Evolutionary conservation across 2,329 filamentous ascomycete genomes (phyloP), one percentile per base, ranked within the genome.

Genomic region (Paecilomyces variotii): DNA sequence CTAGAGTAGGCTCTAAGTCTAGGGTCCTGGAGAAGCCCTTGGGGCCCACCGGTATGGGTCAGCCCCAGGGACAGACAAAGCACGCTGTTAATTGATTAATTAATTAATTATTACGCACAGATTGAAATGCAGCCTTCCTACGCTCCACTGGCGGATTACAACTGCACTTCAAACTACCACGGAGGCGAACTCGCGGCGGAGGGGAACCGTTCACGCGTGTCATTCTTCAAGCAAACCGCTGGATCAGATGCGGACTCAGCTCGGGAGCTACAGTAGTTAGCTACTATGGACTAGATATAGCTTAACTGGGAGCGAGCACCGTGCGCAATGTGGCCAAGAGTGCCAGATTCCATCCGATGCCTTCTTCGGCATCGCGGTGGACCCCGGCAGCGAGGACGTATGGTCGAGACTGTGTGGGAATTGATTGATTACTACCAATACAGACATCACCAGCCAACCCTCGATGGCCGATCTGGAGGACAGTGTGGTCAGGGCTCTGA

Each of bases 381-480:
- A n/a, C 25, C 50, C 50, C 50, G 50, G 25, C 50, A 52, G n/a
- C 4, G 26, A 27, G 50, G 50, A 25, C 50, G 9, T 19, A 19
- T 45, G 35, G 50, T 52, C 50, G 50, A 52, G 50, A 52, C 50
- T 26, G 39, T 27, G 50, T 26, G 24, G 27, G 24, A 26, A 52
- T 28, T 10, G 11, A 32, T 32, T 32, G 50, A 52, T 52, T 26
- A 28, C 50, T 26, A 28, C 35, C 4, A 10, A 45, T n/a, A 45
- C 32, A 34, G 14, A n/a, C 14, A 45, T 45, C 35, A 45, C 7
- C 35, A 19, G 35, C 3, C 14, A 45, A 32, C n/a, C 32, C 25
- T 55, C 54, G 32, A 55, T 55, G 14, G 54, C 27, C 25, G 53
- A 54, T 54, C 53, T 54, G 28, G 53, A 54, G 26, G 32, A 55